A percentile compares a stretch with the other conserved stretches of the same genome.
These are phyloP conservation scores for Aspergillus funiculosus DNA, from an alignment of 495 filamentous ascomycete genomes.

Conservation along the genomic window DNA sequence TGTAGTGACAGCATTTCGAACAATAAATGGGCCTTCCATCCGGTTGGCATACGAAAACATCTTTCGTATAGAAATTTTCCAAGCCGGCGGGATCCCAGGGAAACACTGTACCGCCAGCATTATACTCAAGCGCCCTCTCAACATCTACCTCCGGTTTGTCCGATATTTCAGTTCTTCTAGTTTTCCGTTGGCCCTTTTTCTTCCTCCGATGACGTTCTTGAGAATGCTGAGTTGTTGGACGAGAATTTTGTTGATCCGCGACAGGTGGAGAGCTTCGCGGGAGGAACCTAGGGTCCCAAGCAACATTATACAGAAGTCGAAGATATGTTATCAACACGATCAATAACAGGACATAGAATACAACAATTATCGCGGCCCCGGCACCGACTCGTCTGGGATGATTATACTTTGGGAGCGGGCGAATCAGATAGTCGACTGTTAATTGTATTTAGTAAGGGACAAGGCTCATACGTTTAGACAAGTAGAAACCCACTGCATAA, in stretches of 20 bases:
- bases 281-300: conserved; percentile 62
- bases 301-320: conserved; percentile 59
- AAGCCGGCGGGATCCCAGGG: conserved; percentile 30
- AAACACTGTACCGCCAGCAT: conserved; percentile 21
- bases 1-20: conserved; percentile 70
- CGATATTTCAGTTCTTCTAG: conserved; percentile 23
- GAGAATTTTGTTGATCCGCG: conserved; percentile 15
- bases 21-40: conserved; percentile 82
- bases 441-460: conserved; percentile 2
- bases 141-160: conserved; percentile 21
- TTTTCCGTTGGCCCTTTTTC: conserved; percentile 14
- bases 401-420: conserved; percentile 39
- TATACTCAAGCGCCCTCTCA: conserved; percentile 21
- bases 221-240: conserved; percentile 14
- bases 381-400: conserved; percentile 42
- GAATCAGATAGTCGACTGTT: conserved; percentile 60
- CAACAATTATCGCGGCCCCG: conserved; percentile 60
- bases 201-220: conserved; percentile 15
- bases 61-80: conserved; percentile 64
- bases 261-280: conserved; percentile 45
- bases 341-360: conserved; percentile 66
- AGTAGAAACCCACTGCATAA: conserved; percentile 47
- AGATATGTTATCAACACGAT: conserved; percentile 62
- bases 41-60: conserved; percentile 73
- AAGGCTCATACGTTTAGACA: background rate